Conservation (phyloP, 257 asterid genomes). For the Lantana camara region DNA sequence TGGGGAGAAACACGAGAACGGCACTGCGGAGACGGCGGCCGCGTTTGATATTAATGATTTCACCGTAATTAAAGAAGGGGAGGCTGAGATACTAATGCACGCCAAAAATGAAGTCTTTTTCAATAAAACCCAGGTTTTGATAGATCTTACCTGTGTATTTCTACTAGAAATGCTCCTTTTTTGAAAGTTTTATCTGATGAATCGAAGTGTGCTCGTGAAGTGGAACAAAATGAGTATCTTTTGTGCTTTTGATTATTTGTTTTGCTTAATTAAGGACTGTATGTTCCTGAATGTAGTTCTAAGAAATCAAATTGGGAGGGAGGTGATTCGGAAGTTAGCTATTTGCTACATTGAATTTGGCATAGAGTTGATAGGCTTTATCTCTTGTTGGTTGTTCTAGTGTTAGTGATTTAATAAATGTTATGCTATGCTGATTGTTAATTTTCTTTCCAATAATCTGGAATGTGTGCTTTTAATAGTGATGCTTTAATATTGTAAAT, state of each 20-base stretch:
- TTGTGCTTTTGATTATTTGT: neutral
- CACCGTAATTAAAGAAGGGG: conserved; percentile 79
- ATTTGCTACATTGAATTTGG: conserved; percentile 14
- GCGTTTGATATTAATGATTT: conserved; percentile 69
- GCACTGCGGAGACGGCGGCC: conserved; percentile 27
- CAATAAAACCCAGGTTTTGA: conserved; percentile 84
- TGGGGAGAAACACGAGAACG: conserved; percentile 37
- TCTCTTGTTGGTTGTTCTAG: neutral
- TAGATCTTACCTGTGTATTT: neutral
- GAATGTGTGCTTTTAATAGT: neutral
- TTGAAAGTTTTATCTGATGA: neutral
- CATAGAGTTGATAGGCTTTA: no score
- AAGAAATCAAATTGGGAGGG: neutral
- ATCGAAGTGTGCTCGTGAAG: neutral
- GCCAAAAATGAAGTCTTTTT: conserved; percentile 83
- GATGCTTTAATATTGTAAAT: conserved; percentile 12
- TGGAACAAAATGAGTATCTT: no score
- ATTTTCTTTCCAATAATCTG: neutral
- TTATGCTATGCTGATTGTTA: no score
- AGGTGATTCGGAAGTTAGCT: neutral
- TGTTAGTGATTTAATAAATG: neutral
- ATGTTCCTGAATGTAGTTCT: neutral
- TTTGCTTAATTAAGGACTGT: neutral
- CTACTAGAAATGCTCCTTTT: no score
- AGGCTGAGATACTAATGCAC: conserved; percentile 96